Conservation (phyloP, 2,329 filamentous ascomycete genomes). For the Cladobotryum protrusum region DNA sequence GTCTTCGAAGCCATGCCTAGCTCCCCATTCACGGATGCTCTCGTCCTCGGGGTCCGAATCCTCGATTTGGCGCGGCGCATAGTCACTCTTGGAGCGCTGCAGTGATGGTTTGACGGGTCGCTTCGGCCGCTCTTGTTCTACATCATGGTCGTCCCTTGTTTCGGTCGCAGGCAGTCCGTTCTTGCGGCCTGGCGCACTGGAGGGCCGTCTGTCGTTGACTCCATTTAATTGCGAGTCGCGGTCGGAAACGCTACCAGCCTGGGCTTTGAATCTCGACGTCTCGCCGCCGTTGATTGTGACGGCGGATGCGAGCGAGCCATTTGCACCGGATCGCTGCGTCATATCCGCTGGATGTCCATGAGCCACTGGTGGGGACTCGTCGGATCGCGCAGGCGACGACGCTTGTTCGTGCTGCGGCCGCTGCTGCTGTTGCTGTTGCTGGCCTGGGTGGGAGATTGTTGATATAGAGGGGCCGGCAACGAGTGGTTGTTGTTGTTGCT, state of each 20-base stretch:
- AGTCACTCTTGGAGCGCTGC: constrained; percentile 52
- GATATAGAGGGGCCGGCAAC: constrained; percentile 21
- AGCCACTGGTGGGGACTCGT: constrained; percentile 15
- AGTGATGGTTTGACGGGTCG: constrained; percentile 45
- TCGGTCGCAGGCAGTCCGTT: constrained; percentile 24
- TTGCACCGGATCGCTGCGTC: constrained; percentile 28
- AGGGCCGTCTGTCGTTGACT: constrained; percentile 34
- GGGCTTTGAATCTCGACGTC: constrained; percentile 22
- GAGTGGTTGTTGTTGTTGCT: neutral
- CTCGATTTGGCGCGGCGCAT: constrained; percentile 36
- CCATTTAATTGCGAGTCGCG: constrained; percentile 22
- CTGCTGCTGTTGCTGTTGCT: constrained; percentile 12
- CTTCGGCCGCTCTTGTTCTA: constrained; percentile 29
- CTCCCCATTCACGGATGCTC: constrained; percentile 48
- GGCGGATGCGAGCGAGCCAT: constrained; percentile 24
- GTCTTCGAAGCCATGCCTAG: constrained; percentile 84
- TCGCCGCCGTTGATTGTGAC: constrained; percentile 25
- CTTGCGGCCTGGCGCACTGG: constrained; percentile 40
- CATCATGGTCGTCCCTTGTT: constrained; percentile 27
- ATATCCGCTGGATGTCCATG: constrained; percentile 23
- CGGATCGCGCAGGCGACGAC: constrained; percentile 19
- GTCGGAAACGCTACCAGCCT: constrained; percentile 23
- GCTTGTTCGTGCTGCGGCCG: constrained; percentile 16
- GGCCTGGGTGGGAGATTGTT: constrained; percentile 5
- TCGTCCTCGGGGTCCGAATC: constrained; percentile 38